Conservation (phyloP, 176 grass and related monocot species). For the Raddia distichophylla region DNA sequence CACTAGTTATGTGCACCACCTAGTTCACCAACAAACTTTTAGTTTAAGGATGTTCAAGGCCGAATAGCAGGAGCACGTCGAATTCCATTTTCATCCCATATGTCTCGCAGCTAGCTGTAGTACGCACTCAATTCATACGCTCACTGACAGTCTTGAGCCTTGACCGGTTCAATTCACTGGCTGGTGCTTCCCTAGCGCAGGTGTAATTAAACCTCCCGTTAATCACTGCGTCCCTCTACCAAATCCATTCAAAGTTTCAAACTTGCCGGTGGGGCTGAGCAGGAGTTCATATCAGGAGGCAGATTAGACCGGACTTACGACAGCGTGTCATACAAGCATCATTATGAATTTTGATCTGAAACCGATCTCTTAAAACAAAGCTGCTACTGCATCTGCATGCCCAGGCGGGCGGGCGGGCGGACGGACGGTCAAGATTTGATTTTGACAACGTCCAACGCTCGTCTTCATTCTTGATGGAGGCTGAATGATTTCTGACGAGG, state of each 20-base stretch:
- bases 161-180: not conserved
- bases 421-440: not conserved
- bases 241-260: not conserved
- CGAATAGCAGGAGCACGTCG: no score
- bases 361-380: not conserved
- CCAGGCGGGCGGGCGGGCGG: no score
- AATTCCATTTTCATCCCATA: no score
- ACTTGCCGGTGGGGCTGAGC: not conserved
- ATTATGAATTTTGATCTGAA: not conserved
- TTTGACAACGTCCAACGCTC: not conserved
- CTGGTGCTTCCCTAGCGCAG: not conserved
- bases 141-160: not conserved
- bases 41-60: no score
- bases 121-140: no score
- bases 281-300: not conserved
- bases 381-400: no score
- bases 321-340: not conserved
- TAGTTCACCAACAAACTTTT: no score
- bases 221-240: not conserved
- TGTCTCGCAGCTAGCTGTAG: no score
- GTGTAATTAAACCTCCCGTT: not conserved
- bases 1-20: no score
- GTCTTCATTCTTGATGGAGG: not conserved
- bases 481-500: not conserved
- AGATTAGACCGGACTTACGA: not conserved